Evolutionary conservation across 129 eudicot genomes (phyloP).

Genomic region (Artemisia tridentata): DNA sequence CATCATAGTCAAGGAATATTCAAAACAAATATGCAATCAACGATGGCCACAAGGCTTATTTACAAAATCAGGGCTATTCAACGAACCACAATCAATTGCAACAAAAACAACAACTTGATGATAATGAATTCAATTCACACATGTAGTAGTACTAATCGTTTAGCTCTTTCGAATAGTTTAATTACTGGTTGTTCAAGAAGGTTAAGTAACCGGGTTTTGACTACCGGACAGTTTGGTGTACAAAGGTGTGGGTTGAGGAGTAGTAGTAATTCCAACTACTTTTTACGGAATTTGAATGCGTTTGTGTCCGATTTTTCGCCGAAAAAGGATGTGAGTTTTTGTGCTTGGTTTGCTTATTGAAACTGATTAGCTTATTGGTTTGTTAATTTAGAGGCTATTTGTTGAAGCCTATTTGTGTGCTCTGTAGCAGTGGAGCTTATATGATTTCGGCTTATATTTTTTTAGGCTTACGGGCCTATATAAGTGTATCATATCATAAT

Average conservation of each 20-base stretch:
- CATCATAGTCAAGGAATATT: constrained; percentile 27
- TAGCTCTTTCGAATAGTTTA: constrained; percentile 7
- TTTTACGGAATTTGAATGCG: constrained; percentile 41
- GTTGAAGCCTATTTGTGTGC: too few relatives aligned
- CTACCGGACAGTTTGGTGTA: constrained; percentile 14
- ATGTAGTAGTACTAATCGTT: constrained; percentile 18
- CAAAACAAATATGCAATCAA: constrained; percentile 47
- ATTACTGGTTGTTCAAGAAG: constrained; percentile 13
- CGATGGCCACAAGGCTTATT: constrained; percentile 33
- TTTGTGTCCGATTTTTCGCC: constrained; percentile 59
- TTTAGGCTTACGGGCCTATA: too few relatives aligned
- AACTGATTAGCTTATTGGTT: too few relatives aligned
- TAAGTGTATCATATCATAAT: too few relatives aligned
- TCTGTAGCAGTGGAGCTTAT: too few relatives aligned
- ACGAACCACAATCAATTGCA: constrained; percentile 25
- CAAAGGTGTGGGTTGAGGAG: constrained; percentile 33
- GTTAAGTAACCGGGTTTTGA: constrained; percentile 25
- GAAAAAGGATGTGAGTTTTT: constrained; percentile 39
- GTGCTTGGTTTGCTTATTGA: too few relatives aligned
- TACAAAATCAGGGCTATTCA: too few relatives aligned
- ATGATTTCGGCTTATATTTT: too few relatives aligned
- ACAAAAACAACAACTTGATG: constrained; percentile 27
- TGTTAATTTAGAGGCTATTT: background rate
- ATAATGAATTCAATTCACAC: constrained; percentile 21
- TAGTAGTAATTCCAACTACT: constrained; percentile 35